phyloP scores from a whole-genome alignment of 176 grass and related monocot genomes.

The Phoenix roebelenii region DNA sequence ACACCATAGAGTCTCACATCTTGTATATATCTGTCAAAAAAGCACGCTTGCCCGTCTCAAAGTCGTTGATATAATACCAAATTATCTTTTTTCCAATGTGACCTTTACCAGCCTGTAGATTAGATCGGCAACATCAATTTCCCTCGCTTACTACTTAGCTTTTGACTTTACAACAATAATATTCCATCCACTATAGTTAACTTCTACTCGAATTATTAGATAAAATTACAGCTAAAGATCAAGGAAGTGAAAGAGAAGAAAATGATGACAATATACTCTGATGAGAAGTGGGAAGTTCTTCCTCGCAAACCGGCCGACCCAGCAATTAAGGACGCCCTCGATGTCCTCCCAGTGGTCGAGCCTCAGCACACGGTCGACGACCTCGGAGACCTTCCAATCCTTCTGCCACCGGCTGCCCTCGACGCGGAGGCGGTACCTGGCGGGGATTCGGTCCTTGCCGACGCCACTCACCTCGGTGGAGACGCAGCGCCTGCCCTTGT shows the following conservation, averaged over 20 bases:
- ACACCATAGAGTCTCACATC: too few relatives aligned
- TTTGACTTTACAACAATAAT: too few relatives aligned
- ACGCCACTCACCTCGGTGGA: constrained; percentile 51
- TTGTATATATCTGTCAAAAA: too few relatives aligned
- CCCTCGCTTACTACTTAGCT: too few relatives aligned
- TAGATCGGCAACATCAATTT: too few relatives aligned
- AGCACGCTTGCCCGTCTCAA: too few relatives aligned
- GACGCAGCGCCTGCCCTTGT: constrained; percentile 47
- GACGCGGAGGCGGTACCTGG: constrained; percentile 44
- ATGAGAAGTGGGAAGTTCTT: constrained; percentile 78
- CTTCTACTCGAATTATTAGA: too few relatives aligned
- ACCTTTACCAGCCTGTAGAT: too few relatives aligned
- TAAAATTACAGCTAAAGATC: not conserved
- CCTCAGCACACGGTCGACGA: constrained; percentile 36
- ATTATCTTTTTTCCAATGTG: too few relatives aligned
- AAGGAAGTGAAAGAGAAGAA: not conserved
- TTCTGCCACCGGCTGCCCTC: constrained; percentile 52
- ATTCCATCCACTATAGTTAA: too few relatives aligned
- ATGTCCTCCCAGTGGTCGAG: constrained; percentile 51
- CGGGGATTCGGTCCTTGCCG: constrained; percentile 42
- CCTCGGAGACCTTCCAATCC: constrained; percentile 84
- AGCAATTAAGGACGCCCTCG: constrained; percentile 69
- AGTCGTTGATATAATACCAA: too few relatives aligned
- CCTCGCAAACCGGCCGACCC: constrained; percentile 59
- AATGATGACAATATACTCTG: constrained; percentile 18